Conservation (phyloP, 495 filamentous ascomycete genomes). For the Podospora pseudoanserina region DNA sequence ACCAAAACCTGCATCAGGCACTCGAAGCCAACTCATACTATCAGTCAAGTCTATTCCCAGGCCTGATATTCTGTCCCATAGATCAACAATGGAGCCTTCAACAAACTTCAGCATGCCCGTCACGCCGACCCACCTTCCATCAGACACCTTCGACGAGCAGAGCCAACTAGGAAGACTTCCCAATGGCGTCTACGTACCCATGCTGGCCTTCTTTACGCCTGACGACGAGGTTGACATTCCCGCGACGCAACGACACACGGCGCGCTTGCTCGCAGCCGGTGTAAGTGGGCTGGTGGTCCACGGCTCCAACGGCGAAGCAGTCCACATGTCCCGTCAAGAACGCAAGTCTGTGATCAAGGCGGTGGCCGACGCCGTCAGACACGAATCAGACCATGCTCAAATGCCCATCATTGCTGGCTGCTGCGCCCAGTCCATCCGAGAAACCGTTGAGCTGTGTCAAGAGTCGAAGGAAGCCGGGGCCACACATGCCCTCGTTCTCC, state of each 20-base stretch:
- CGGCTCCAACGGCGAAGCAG: constrained; percentile 86
- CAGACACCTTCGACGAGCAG: constrained; percentile 1
- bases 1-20: too few relatives aligned
- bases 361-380: constrained; percentile 66
- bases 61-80: neutral
- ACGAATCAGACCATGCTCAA: constrained; percentile 65
- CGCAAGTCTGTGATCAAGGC: constrained; percentile 65
- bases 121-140: constrained; percentile 3
- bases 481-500: constrained; percentile 80
- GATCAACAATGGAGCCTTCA: neutral
- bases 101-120: neutral
- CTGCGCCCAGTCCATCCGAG: constrained; percentile 71
- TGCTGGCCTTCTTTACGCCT: constrained; percentile 62
- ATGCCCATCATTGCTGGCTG: constrained; percentile 72
- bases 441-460: constrained; percentile 74
- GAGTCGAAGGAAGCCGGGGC: constrained; percentile 73
- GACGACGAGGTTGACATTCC: constrained; percentile 61
- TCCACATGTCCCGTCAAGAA: constrained; percentile 70
- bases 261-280: constrained; percentile 66
- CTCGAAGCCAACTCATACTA: too few relatives aligned
- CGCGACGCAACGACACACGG: constrained; percentile 65
- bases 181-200: constrained; percentile 65
- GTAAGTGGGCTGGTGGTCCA: constrained; percentile 72
- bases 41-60: too few relatives aligned
- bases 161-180: constrained; percentile 21